Percentiles rank a stretch among this genome's conserved stretches.
Conservation (phyloP, 208 protist genomes). For the Leishmania martiniquensis region DNA sequence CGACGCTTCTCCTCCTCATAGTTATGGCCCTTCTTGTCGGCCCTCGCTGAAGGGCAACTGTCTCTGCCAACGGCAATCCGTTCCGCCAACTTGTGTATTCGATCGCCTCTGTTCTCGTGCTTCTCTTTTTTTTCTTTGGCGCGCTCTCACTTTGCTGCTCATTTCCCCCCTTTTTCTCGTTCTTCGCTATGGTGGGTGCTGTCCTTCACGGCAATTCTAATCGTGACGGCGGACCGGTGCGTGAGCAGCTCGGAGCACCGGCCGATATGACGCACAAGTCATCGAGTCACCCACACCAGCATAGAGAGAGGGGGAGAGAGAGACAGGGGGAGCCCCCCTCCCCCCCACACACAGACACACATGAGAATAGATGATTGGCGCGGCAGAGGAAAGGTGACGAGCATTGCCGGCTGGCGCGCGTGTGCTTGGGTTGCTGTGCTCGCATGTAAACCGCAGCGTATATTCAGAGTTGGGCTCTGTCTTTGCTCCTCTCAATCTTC, state of each 20-base stretch:
- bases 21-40: neutral
- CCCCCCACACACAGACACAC: slow-evolving; percentile 7
- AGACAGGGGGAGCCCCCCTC: no score
- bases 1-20: neutral
- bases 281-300: no score
- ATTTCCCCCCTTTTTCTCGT: neutral
- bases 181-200: no score
- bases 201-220: no score
- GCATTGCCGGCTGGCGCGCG: neutral
- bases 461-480: neutral
- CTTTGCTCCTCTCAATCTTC: neutral
- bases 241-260: no score
- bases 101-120: neutral
- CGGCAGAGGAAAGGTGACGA: neutral
- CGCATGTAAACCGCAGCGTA: neutral
- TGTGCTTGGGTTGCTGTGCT: neutral
- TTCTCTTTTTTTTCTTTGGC: neutral
- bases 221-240: no score
- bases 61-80: neutral
- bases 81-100: neutral
- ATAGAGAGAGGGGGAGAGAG: no score
- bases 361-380: neutral
- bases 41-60: neutral
- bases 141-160: neutral
- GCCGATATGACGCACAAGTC: no score